Evolutionary conservation across 2,329 filamentous ascomycete species (phyloP).

Genomic region (Akanthomyces lecanii): DNA sequence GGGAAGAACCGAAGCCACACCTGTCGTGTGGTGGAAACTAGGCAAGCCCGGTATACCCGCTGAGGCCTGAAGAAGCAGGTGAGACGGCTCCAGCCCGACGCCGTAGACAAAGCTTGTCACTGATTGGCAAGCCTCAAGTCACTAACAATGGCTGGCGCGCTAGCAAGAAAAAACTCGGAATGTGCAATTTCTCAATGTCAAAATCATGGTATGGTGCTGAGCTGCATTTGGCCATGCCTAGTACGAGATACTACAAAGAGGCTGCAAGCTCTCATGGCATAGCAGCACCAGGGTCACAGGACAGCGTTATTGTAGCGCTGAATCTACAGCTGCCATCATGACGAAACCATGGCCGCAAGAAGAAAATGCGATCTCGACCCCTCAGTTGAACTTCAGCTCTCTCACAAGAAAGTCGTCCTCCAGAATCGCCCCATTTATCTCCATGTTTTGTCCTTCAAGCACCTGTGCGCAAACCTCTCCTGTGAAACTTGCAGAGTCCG

Average conservation of each 20-base stretch:
- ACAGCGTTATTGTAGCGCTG: background rate
- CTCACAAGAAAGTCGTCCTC: background rate
- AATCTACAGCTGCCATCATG: background rate
- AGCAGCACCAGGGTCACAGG: background rate
- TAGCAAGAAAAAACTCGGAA: background rate
- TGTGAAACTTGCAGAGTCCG: background rate
- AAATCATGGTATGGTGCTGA: too few species aligned
- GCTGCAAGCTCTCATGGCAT: background rate
- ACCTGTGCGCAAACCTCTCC: slow-evolving; percentile 1
- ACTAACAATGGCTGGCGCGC: background rate
- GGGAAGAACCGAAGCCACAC: slow-evolving; percentile 2
- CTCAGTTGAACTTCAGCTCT: background rate
- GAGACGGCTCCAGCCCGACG: background rate
- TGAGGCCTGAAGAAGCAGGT: slow-evolving; percentile 5
- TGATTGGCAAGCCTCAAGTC: slow-evolving; percentile 6
- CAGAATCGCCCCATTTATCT: background rate
- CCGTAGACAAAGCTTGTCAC: background rate
- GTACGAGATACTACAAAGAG: background rate
- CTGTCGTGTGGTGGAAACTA: slow-evolving; percentile 10
- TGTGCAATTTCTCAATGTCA: background rate
- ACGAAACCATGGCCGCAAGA: background rate
- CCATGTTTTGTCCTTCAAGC: background rate
- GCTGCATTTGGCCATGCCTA: too few species aligned
- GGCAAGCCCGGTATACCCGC: background rate
- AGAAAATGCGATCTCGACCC: background rate